Evolutionary conservation across 306 rosid genomes (phyloP), one percentile per base, ranked within the genome.

Genomic region (Carpinus viminea): DNA sequence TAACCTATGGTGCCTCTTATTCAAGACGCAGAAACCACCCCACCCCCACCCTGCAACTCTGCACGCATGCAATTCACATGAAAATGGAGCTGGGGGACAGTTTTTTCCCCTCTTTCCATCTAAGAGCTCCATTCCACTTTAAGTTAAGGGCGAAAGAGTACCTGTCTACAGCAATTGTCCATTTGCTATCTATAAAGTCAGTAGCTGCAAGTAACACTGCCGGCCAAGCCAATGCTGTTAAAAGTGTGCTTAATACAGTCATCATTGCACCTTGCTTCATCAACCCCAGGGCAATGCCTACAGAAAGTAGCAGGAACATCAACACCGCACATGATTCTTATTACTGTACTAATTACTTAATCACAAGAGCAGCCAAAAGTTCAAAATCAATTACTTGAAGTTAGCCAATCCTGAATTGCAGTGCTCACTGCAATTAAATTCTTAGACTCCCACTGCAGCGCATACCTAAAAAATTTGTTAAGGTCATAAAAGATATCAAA

Each of bases 161-260:
- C 96, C 93, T 91, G 84, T 91, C 91, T 13, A 85, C 55, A 46
- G 93, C 96, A 82, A 91, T 13, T 59, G 93, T 85, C 96, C 96
- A 91, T 82, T 46, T 85, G 83, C 83, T 91, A 83, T 91, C 96
- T 72, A 91, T 91, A 79, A 91, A 13, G 86, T 89, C 86, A 81
- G 86, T 76, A 72, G 96, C 68, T 24, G 86, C 13, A 79, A 91
- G 12, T 71, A 91, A 72, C 43, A 90, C 74, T 79, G 96, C 90
- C 55, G 96, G 96, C 91, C 90, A 85, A 61, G 93, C 86, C 26
- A 91, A 60, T 31, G 93, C 93, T n/a, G 90, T 46, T 21, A 91
- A 24, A 31, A 91, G 90, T 74, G 93, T 16, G 85, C 85, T 81
- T 79, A 89, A 76, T 10, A 91, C 88, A 73, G 96, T 91, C 83